Evolutionary conservation across 116 monocot genomes (phyloP), one percentile per base, ranked within the genome.

Genomic region (Posidonia oceanica): DNA sequence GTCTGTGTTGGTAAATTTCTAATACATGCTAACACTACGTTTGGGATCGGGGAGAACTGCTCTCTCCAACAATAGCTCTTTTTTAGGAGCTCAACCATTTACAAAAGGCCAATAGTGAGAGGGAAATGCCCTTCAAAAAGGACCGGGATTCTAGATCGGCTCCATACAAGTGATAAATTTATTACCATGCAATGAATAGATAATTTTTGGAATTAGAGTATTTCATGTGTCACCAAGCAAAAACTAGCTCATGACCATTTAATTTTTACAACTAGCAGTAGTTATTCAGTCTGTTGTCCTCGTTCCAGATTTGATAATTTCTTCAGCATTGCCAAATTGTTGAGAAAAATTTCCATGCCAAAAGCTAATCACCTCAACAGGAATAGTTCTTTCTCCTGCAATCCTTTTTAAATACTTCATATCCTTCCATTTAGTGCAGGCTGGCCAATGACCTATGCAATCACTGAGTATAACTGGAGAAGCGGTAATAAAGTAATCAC

Each of bases 381-480:
- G 99, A 52, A 99, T 77, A 52, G 93, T 99, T 71, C 99, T 82
- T 71, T 90, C 84, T 72, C 93, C 99, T 58, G 99, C 99, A 64
- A 90, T 78, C 69, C 69, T 71, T 71, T 84, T 83, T 56, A 99
- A 67, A 78, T 99, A 99, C 41, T 76, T 75, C 38, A 86, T 64
- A 55, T 99, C 84, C 75, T 86, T 99, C 99, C 99, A 99, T 69
- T 84, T 99, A 39, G 82, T 86, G 63, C 79, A 71, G 58, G 99
- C 99, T 72, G 99, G 99, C 99, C 99, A 99, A 69, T 88, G 84
- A 70, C 87, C 99, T 66, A 99, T 93, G 70, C 75, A 81, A 21
- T 78, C 87, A 71, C 74, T 80, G 23, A 99, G 78, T 69, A 99
- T 79, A 75, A 99, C 90, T 18, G 99, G 99, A 39, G 67, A 81